These are phyloP conservation scores for Peltaster fructicola DNA, from an alignment of 2,329 filamentous ascomycete species.

Conservation along the genomic window DNA sequence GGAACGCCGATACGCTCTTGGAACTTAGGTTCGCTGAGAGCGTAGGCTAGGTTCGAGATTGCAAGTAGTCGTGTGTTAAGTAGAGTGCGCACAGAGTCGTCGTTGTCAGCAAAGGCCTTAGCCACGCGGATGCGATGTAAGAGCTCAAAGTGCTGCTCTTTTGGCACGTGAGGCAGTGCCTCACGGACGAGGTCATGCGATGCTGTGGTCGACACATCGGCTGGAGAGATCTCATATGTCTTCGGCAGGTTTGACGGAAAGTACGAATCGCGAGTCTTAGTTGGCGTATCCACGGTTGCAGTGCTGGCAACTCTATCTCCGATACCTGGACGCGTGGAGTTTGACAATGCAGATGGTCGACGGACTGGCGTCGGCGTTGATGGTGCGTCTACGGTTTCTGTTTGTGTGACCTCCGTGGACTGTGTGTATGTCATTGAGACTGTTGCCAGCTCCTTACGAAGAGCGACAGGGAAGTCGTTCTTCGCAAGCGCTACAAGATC, in stretches of 20 bases:
- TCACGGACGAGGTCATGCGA: slow-evolving; percentile 25
- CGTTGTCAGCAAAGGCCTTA: slow-evolving; percentile 54
- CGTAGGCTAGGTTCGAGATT: slow-evolving; percentile 79
- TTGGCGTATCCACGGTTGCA: slow-evolving; percentile 12
- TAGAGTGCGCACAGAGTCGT: slow-evolving; percentile 53
- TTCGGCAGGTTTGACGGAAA: slow-evolving; percentile 27
- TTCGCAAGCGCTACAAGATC: slow-evolving; percentile 64
- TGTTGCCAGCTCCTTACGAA: slow-evolving; percentile 62
- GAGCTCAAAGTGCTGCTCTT: slow-evolving; percentile 62
- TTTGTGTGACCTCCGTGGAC: slow-evolving; percentile 12
- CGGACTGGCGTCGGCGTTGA: slow-evolving; percentile 60
- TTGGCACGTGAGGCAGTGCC: slow-evolving; percentile 43
- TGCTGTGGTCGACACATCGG: slow-evolving; percentile 25
- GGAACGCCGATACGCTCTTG: slow-evolving; percentile 70
- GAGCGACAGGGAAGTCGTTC: slow-evolving; percentile 21
- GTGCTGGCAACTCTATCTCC: slow-evolving; percentile 10
- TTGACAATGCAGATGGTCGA: slow-evolving; percentile 38
- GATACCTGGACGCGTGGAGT: slow-evolving; percentile 16
- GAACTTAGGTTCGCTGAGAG: slow-evolving; percentile 69
- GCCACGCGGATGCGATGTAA: slow-evolving; percentile 69
- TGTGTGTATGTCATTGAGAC: slow-evolving; percentile 55
- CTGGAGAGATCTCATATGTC: slow-evolving; percentile 44
- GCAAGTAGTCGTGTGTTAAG: slow-evolving; percentile 61
- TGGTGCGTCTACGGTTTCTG: slow-evolving; percentile 30
- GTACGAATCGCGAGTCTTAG: slow-evolving; percentile 17